Percentiles rank a stretch among this genome's conserved stretches.
These are phyloP conservation scores for Leptographium procerum DNA, from an alignment of 2,329 filamentous ascomycete species.

Conservation along the genomic window DNA sequence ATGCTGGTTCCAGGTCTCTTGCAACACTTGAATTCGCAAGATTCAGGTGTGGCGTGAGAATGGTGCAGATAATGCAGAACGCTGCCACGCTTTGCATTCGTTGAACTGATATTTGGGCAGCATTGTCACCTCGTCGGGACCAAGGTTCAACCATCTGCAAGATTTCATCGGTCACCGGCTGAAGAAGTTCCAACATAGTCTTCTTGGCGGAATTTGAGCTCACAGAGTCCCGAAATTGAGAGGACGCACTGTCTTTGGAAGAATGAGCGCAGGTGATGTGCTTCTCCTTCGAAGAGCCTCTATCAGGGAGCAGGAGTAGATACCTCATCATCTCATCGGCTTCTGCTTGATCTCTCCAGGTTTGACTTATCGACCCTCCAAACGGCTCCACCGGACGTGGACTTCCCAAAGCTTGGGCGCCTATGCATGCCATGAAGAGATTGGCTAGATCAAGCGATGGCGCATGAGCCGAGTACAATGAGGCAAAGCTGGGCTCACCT, in stretches of 20 bases:
- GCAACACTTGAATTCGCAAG: conserved; percentile 36
- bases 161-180: conserved; percentile 40
- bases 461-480: conserved; percentile 51
- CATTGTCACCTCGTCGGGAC: conserved; percentile 32
- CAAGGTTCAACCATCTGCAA: conserved; percentile 34
- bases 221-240: conserved; percentile 7
- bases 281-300: not conserved
- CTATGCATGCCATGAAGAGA: conserved; percentile 59
- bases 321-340: conserved; percentile 38
- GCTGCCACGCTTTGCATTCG: conserved; percentile 40
- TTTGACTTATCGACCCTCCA: conserved; percentile 37
- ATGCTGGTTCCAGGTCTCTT: conserved; percentile 31
- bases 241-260: not conserved
- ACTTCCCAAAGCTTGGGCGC: conserved; percentile 27
- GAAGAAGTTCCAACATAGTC: conserved; percentile 41
- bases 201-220: conserved; percentile 33
- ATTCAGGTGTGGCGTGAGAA: conserved; percentile 36
- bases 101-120: conserved; percentile 38
- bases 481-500: conserved; percentile 59
- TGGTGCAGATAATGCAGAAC: conserved; percentile 32
- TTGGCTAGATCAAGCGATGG: conserved; percentile 55
- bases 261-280: conserved; percentile 4
- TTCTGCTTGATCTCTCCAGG: conserved; percentile 32
- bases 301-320: conserved; percentile 38
- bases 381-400: conserved; percentile 24